Evolutionary conservation across 2,329 filamentous ascomycete genomes (phyloP).

Genomic region (Torrubiellomyces zombiae): DNA sequence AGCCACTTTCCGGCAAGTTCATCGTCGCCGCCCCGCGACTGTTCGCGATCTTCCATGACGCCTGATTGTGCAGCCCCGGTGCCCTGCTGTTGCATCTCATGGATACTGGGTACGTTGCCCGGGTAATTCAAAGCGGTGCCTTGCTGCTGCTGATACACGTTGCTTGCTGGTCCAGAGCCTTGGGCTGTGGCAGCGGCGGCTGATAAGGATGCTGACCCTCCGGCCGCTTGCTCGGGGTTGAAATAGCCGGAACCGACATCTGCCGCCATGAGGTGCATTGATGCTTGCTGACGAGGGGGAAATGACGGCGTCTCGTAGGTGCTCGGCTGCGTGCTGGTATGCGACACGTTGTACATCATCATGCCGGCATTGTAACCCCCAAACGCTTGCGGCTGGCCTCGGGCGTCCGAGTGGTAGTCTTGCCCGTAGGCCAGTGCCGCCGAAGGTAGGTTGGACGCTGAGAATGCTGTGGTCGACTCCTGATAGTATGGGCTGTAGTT

Average conservation of each 20-base stretch:
- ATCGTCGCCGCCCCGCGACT: constrained; percentile 37
- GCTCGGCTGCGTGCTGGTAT: constrained; percentile 41
- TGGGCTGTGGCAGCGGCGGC: constrained; percentile 33
- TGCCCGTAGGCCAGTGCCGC: constrained; percentile 40
- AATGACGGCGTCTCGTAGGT: constrained; percentile 68
- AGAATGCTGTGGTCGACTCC: constrained; percentile 33
- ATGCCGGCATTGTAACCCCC: constrained; percentile 43
- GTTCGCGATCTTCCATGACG: constrained; percentile 26
- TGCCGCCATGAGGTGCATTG: constrained; percentile 49
- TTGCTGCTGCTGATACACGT: constrained; percentile 53
- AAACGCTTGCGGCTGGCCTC: constrained; percentile 37
- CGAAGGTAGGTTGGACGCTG: constrained; percentile 39
- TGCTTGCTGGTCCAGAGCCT: constrained; percentile 29
- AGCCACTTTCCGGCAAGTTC: constrained; percentile 53
- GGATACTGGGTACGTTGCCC: constrained; percentile 27
- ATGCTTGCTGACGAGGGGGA: constrained; percentile 57
- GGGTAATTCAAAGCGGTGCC: constrained; percentile 39
- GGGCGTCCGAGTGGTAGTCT: constrained; percentile 47
- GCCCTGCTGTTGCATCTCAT: constrained; percentile 21
- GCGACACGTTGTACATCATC: constrained; percentile 67
- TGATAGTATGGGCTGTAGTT: constrained; percentile 44
- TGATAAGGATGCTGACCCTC: constrained; percentile 37
- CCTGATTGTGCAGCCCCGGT: constrained; percentile 6
- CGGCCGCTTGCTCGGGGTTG: constrained; percentile 20
- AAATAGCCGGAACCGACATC: constrained; percentile 55